A percentile compares a stretch with the other conserved stretches of the same genome.
Evolutionary conservation across 2,329 filamentous ascomycete genomes (phyloP).

Genomic region (Colletotrichum sp.): DNA sequence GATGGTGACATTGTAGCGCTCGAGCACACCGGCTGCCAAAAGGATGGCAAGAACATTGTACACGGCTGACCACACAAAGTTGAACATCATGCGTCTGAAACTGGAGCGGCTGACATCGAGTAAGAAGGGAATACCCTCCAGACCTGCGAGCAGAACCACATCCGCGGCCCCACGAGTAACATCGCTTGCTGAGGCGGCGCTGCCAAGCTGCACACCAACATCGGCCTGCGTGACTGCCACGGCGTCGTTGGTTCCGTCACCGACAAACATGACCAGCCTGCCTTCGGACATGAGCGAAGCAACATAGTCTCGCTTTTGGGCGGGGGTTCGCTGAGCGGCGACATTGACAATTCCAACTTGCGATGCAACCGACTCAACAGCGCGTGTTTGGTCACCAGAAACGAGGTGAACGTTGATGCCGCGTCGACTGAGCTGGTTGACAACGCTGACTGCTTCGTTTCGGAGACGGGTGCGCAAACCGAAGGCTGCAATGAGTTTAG

Average conservation of each 20-base stretch:
- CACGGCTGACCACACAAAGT: constrained; percentile 66
- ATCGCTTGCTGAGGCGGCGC: constrained; percentile 49
- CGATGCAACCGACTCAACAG: constrained; percentile 54
- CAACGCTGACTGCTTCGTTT: constrained; percentile 44
- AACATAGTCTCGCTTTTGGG: constrained; percentile 61
- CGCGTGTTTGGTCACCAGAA: constrained; percentile 58
- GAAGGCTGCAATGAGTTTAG: constrained; percentile 47
- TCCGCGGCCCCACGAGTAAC: constrained; percentile 62
- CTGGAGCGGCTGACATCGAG: constrained; percentile 49
- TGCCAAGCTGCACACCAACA: constrained; percentile 64
- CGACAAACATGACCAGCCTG: constrained; percentile 59
- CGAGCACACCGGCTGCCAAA: constrained; percentile 62
- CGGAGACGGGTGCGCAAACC: constrained; percentile 47
- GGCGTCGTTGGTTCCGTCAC: constrained; percentile 71
- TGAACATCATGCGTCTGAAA: constrained; percentile 56
- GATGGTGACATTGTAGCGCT: constrained; percentile 50
- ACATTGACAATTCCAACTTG: constrained; percentile 44
- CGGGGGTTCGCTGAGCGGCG: constrained; percentile 52
- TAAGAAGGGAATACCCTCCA: constrained; percentile 55
- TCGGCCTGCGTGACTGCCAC: constrained; percentile 64
- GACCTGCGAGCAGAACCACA: constrained; percentile 58
- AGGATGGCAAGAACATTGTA: constrained; percentile 69
- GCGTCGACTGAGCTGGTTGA: constrained; percentile 49
- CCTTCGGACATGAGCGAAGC: constrained; percentile 35
- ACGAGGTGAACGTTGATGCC: constrained; percentile 59